Percentiles rank a stretch among this genome's conserved stretches.
These are phyloP conservation scores for Exophiala lecanii-corni DNA, from an alignment of 2,329 filamentous ascomycete genomes.

Conservation along the genomic window DNA sequence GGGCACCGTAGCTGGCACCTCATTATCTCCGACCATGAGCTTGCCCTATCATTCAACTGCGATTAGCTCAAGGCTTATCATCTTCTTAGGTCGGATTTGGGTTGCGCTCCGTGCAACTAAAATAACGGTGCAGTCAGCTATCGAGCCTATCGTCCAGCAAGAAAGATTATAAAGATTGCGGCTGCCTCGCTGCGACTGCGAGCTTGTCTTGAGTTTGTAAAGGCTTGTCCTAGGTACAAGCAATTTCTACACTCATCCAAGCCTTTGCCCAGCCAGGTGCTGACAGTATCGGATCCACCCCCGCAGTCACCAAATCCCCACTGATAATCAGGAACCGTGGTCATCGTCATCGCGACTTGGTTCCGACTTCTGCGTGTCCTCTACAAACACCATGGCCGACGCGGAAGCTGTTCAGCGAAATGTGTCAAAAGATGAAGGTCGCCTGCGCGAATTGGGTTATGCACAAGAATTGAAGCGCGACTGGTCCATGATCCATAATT, in stretches of 20 bases:
- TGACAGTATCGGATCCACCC: neutral
- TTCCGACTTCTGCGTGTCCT: too few species aligned
- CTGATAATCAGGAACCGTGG: too few species aligned
- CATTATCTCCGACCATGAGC: too few species aligned
- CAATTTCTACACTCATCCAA: neutral
- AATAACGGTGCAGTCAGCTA: too few species aligned
- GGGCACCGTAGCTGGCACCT: too few species aligned
- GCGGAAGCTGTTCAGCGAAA: conserved; percentile 16
- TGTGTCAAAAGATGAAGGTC: conserved; percentile 43
- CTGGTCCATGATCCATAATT: conserved; percentile 57
- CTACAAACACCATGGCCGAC: conserved; percentile 14
- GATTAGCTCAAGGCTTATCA: neutral
- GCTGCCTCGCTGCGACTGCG: too few species aligned
- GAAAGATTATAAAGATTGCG: too few species aligned
- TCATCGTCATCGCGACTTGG: too few species aligned
- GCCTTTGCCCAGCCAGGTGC: neutral
- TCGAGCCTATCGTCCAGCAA: too few species aligned
- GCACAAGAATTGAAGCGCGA: conserved; percentile 56
- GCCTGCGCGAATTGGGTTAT: conserved; percentile 55
- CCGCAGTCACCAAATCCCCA: neutral
- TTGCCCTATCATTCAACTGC: neutral
- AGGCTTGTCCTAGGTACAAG: neutral
- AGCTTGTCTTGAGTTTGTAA: neutral
- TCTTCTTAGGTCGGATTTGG: neutral
- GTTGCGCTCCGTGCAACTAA: neutral